Conservation (phyloP, 176 grass and related monocot species). For the Oryza nivara region DNA sequence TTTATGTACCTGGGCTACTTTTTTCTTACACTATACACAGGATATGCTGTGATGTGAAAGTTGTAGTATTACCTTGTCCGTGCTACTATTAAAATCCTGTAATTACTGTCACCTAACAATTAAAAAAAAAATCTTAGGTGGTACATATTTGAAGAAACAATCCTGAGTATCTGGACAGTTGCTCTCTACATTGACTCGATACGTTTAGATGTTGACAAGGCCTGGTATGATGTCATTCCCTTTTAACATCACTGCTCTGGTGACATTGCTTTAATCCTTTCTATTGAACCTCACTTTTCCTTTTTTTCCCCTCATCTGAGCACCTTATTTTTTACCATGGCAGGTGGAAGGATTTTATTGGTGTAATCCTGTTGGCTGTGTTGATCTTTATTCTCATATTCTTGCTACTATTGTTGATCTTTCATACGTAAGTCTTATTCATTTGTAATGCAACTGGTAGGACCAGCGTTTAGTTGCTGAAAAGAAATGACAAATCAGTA, state of each 20-base stretch:
- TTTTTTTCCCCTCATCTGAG: slow-evolving; percentile 10
- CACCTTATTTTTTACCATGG: slow-evolving; percentile 32
- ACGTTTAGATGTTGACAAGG: slow-evolving; percentile 55
- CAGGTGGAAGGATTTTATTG: slow-evolving; percentile 97
- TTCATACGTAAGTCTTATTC: slow-evolving; percentile 74
- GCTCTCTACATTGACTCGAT: slow-evolving; percentile 70
- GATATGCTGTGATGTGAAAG: neutral
- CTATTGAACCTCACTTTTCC: slow-evolving; percentile 17
- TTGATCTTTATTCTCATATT: slow-evolving; percentile 90
- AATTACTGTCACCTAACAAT: slow-evolving; percentile 33
- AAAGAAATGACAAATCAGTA: slow-evolving; percentile 24
- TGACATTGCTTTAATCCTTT: slow-evolving; percentile 28
- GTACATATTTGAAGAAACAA: slow-evolving; percentile 87
- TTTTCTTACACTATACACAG: slow-evolving; percentile 17
- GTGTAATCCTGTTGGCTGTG: slow-evolving; percentile 62
- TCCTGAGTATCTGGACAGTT: slow-evolving; percentile 73
- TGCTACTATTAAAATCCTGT: slow-evolving; percentile 6
- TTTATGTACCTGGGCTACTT: neutral
- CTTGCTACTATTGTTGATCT: slow-evolving; percentile 63
- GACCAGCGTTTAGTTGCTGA: slow-evolving; percentile 10
- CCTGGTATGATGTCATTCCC: slow-evolving; percentile 56
- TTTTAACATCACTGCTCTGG: neutral
- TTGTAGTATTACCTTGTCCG: neutral
- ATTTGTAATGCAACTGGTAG: slow-evolving; percentile 5
- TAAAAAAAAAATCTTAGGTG: slow-evolving; percentile 52